A percentile compares a stretch with the other conserved stretches of the same genome.
Conservation (phyloP, 768 basidiomycete species). For the Macrocybe gigantea region DNA sequence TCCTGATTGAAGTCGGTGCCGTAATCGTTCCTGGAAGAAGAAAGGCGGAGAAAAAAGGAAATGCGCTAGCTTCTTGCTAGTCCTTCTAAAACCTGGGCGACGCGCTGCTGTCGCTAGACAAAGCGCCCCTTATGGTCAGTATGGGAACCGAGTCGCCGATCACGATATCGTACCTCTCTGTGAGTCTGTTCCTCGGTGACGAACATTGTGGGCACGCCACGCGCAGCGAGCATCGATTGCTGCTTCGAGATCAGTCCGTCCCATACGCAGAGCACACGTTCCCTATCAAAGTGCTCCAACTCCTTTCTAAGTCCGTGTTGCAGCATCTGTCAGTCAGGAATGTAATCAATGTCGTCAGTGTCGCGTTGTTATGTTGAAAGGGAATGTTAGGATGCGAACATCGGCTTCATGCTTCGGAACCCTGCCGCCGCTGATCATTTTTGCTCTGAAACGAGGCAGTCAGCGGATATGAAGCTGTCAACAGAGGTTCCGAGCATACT, state of each 20-base stretch:
- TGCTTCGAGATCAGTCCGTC: constrained; percentile 69
- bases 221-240: constrained; percentile 53
- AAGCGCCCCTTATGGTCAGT: constrained; percentile 1
- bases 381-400: constrained; percentile 22
- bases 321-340: constrained; percentile 45
- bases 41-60: neutral
- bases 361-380: too few species aligned
- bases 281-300: constrained; percentile 60
- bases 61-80: constrained; percentile 24
- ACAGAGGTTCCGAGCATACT: constrained; percentile 35
- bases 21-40: too few species aligned
- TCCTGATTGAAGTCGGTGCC: too few species aligned
- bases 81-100: constrained; percentile 66
- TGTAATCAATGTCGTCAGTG: constrained; percentile 1
- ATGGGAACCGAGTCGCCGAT: neutral
- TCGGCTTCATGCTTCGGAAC: constrained; percentile 68
- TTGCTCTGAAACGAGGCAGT: constrained; percentile 41
- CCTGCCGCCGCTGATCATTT: constrained; percentile 50
- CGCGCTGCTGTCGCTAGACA: constrained; percentile 57
- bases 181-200: constrained; percentile 40
- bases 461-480: neutral
- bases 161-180: constrained; percentile 44
- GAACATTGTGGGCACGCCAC: constrained; percentile 71
- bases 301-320: constrained; percentile 60
- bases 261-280: constrained; percentile 70